Base-by-base conservation (phyloP, 2,329 filamentous ascomycete genomes). In the Beauveria varroae region DNA sequence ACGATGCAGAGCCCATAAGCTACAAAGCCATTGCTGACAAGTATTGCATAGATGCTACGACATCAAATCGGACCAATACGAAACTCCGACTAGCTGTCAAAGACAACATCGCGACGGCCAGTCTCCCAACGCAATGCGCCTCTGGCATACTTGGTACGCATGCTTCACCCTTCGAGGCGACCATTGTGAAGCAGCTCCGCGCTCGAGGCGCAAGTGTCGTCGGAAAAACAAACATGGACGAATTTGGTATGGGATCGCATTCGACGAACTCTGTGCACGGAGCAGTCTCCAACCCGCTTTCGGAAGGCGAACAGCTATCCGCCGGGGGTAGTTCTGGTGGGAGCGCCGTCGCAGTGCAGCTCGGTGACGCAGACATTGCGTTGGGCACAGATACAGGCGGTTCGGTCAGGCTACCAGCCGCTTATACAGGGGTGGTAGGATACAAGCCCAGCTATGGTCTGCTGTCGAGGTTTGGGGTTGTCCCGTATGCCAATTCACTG, bases 341-440 rank as follows among this genome's bases (percentile, higher is more conserved):
- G 20, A 97, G 93, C 72, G 95, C 95, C 3, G 84, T 96, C 10
- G 91, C 91, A 16, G 90, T 98, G 43, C 85, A 83, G 22, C 79
- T 81, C 1, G 82, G 82, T 24, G 76, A 79, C 4, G 81, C 78
- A 1, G 77, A 83, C 28, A 62, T 86, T 43, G 92, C 92, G 8
- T 76, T 99, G 30, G 95, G 95, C 20, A 98, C 95, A 22, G 95
- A 99, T 71, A 99, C 93, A 0, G 93, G 93, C 65, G 93, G 93
- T 16, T 96, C 90, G 1, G 88, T 97, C 54, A 82, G 93, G 62
- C 80, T 97, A 54, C 93, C 93, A 0, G 93, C 93, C 16, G 90
- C 93, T 1, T 97, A 96, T 71, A 92, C 88, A 9, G 89, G 90
- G 3, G 82, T 87, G 0, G 81, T 93, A 18, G 93, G 93, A 0